Evolutionary conservation across 2,329 filamentous ascomycete species (phyloP).

Genomic region (Colletotrichum sp.): DNA sequence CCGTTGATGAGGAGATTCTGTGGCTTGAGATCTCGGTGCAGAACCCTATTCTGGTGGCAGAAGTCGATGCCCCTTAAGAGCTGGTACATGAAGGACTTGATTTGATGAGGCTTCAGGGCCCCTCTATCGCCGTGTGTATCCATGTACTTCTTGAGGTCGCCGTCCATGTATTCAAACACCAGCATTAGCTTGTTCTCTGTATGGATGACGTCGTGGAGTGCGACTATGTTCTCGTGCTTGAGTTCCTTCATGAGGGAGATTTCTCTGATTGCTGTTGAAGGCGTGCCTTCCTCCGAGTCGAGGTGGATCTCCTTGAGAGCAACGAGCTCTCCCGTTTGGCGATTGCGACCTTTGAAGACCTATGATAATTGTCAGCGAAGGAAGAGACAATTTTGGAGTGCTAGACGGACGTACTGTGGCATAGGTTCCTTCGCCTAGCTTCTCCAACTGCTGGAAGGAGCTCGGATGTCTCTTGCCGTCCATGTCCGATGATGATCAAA

Average conservation of each 20-base stretch:
- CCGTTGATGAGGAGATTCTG: constrained; percentile 96
- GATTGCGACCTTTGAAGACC: constrained; percentile 98
- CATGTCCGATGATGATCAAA: constrained; percentile 58
- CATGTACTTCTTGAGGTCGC: constrained; percentile 99
- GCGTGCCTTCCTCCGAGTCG: constrained; percentile 97
- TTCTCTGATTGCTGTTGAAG: constrained; percentile 95
- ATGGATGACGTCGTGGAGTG: constrained; percentile 97
- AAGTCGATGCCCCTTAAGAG: constrained; percentile 95
- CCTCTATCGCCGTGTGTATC: constrained; percentile 89
- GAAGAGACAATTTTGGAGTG: neutral
- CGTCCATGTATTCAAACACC: constrained; percentile 99
- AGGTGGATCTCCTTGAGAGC: constrained; percentile 99
- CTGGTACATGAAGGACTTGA: constrained; percentile 99
- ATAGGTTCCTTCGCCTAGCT: constrained; percentile 98
- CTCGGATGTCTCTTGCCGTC: constrained; percentile 91
- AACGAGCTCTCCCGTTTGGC: constrained; percentile 95
- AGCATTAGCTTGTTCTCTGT: constrained; percentile 99
- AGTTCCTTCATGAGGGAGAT: constrained; percentile 99
- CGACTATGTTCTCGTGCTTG: constrained; percentile 98
- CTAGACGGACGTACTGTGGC: constrained; percentile 74
- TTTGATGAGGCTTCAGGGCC: constrained; percentile 84
- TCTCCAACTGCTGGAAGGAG: constrained; percentile 99
- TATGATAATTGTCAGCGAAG: constrained; percentile 37
- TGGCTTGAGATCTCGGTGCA: constrained; percentile 94
- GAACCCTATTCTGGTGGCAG: constrained; percentile 94